Conservation (phyloP, 306 rosid genomes). For the Gastrolobium bilobum region DNA sequence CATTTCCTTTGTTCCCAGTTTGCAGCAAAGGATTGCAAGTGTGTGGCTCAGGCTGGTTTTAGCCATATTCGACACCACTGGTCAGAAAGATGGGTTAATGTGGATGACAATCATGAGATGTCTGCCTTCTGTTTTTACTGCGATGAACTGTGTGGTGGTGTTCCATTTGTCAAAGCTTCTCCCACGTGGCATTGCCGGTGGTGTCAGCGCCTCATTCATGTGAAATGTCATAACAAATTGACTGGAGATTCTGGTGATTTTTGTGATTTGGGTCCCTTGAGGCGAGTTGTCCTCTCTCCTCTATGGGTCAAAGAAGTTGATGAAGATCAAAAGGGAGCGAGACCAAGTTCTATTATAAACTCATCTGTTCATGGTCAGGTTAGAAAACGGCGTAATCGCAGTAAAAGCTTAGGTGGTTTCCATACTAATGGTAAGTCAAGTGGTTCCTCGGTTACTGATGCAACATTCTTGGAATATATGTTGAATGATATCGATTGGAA, state of each 20-base stretch:
- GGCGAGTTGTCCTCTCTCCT: constrained; percentile 70
- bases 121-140: constrained; percentile 73
- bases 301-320: constrained; percentile 73
- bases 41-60: constrained; percentile 82
- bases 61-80: constrained; percentile 75
- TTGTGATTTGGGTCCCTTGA: constrained; percentile 78
- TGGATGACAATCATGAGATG: constrained; percentile 73
- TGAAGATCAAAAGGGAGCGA: constrained; percentile 52
- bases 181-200: constrained; percentile 87
- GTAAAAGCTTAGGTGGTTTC: constrained; percentile 55
- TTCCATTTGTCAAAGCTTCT: constrained; percentile 79
- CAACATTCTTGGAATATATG: constrained; percentile 56
- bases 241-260: constrained; percentile 67
- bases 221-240: constrained; percentile 77
- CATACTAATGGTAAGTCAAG: constrained; percentile 51
- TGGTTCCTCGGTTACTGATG: constrained; percentile 52
- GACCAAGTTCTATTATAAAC: constrained; percentile 58
- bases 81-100: constrained; percentile 82
- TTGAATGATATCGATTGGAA: constrained; percentile 63
- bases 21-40: constrained; percentile 80
- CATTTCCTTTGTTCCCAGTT: constrained; percentile 75
- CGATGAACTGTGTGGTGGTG: constrained; percentile 81
- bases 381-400: constrained; percentile 64
- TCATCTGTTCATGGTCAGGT: constrained; percentile 63
- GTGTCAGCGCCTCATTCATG: constrained; percentile 88